A percentile compares a stretch with the other conserved stretches of the same genome.
phyloP scores from a whole-genome alignment of 2,329 filamentous ascomycete species.

The Alternaria novae-zelandiae region DNA sequence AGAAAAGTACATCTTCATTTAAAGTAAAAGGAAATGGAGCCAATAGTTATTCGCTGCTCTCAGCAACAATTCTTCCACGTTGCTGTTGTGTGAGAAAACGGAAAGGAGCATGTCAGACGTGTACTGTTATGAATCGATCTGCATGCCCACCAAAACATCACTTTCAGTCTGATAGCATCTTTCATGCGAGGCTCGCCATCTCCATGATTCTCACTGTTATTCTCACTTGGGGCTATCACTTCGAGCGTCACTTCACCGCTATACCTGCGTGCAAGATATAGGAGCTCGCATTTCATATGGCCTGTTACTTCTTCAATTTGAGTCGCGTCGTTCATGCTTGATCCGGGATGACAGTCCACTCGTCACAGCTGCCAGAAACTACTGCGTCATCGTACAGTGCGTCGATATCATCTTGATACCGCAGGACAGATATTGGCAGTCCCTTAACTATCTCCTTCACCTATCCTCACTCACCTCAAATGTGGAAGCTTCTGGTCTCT shows the following conservation, averaged over 20 bases:
- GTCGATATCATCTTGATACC: not conserved
- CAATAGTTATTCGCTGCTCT: not conserved
- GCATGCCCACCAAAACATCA: not conserved
- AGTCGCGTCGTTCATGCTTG: not conserved
- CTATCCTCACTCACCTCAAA: not conserved
- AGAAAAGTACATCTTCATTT: not conserved
- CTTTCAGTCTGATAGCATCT: not conserved
- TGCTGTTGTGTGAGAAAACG: not conserved
- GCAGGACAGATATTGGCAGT: not conserved
- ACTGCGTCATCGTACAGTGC: not conserved
- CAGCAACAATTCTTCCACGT: not conserved
- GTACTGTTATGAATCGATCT: not conserved
- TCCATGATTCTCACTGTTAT: not conserved
- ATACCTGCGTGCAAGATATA: not conserved
- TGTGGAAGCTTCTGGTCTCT: slow-evolving; percentile 3
- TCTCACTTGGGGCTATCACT: not conserved
- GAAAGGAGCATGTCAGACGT: not conserved
- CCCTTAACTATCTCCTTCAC: slow-evolving; percentile 1
- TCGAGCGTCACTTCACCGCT: not conserved
- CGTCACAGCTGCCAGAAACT: not conserved
- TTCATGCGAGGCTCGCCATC: not conserved
- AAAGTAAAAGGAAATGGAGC: not conserved
- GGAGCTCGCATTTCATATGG: not conserved
- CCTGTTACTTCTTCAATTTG: not conserved
- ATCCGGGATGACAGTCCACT: not conserved